Base-by-base conservation (phyloP, 768 basidiomycete genomes). In the Kwoniella sp. region DNA sequence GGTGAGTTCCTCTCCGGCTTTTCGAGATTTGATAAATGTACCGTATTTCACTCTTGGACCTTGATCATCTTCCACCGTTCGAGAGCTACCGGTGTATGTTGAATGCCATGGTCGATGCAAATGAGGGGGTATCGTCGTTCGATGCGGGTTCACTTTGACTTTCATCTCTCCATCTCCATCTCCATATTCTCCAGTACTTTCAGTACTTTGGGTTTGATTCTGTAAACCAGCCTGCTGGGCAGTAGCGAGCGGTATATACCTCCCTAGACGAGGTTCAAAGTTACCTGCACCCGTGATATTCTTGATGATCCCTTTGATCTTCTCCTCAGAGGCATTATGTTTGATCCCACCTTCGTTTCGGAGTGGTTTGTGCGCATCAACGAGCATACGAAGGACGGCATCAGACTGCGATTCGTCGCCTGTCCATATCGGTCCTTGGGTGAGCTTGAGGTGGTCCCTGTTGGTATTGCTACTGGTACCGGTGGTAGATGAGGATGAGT, bases 341-440 rank as follows among this genome's bases (percentile, higher is more conserved):
- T 68, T 74, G 48, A 86, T 71, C 36, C 69, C 71, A 2, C 49
- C 58, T 0, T 66, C 64, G 72, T 80, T 84, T n/a, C 89, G 84
- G 33, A 91, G 79, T 1, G 91, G 90, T 78, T 89, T 91, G 82
- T 92, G 88, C 12, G 66, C 69, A 82, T 92, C 91, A 33, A 91
- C 84, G 5, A 92, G 83, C 90, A 94, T 92, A 22, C 90, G 85
- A 19, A 91, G 82, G 0, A 92, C 87, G 0, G 87, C 84, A 79
- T 90, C 87, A 57, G 86, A 81, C 1, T 85, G 82, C 7, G 83
- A 82, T 77, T 92, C 91, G 12, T 92, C 89, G 0, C 90, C 90
- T 1, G 85, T 85, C 91, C 90, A 91, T 73, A 90, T 88, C 60
- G 85, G 82, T 33, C 88, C 81, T 68, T 85, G 82, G 52, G 79